Evolutionary conservation across 225 moss, liverwort and hornwort genomes (phyloP).

Genomic region (Polytrichum formosum): DNA sequence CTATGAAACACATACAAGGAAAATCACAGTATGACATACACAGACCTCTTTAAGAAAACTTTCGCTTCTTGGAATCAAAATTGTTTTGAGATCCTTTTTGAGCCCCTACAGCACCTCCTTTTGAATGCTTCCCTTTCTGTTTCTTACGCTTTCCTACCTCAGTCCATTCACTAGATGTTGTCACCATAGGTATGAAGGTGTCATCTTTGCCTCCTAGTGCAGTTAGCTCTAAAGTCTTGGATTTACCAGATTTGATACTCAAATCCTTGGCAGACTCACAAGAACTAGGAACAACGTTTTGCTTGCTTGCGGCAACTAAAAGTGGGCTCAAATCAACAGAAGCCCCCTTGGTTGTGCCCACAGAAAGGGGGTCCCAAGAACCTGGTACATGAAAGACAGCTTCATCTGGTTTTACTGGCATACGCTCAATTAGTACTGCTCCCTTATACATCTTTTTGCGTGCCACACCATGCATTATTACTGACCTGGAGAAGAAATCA

Average conservation of each 20-base stretch:
- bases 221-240: conserved; percentile 12
- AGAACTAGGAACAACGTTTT: conserved; percentile 5
- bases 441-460: conserved; percentile 65
- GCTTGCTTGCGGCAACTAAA: conserved; percentile 29
- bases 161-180: conserved; percentile 42
- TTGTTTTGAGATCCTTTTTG: not conserved
- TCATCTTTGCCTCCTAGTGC: conserved; percentile 13
- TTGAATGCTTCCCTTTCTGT: conserved; percentile 31
- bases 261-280: conserved; percentile 10
- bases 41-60: conserved; percentile 9
- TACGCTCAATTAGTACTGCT: conserved; percentile 56
- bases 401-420: conserved; percentile 24
- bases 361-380: conserved; percentile 86
- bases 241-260: conserved; percentile 12
- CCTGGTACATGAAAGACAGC: conserved; percentile 66
- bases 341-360: conserved; percentile 53
- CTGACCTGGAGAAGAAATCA: conserved; percentile 52
- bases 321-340: conserved; percentile 51
- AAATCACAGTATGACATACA: no score
- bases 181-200: conserved; percentile 38
- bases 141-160: conserved; percentile 45
- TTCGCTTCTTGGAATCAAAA: conserved; percentile 41
- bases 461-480: conserved; percentile 75
- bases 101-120: conserved; percentile 8
- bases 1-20: no score